Evolutionary conservation across 805 yeast species (phyloP), one percentile per base, ranked within the genome.

Genomic region (Nakazawaea holstii): DNA sequence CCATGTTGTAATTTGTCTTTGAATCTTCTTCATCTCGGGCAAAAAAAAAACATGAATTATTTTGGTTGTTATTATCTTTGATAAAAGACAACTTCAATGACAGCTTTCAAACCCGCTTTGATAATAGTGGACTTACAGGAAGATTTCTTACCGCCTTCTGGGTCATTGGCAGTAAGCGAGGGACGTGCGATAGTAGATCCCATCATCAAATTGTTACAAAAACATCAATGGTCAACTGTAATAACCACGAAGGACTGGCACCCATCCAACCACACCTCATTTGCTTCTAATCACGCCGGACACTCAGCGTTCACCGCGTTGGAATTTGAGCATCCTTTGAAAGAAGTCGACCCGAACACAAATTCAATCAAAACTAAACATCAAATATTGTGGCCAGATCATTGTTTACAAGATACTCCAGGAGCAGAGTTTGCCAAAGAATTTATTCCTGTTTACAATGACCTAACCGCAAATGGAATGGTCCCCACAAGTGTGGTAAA

Each of bases 201-300:
- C 0, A 77, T 89, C 32, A 61, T 73, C 29, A 57, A 70, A 1
- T 63, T 88, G 37, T 59, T 66, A 13, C 46, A 60, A 0, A 52
- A 61, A 35, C 72, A 66, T 46, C 59, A 71, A 4, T 90, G 94
- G 92, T 69, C 72, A 39, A 65, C 80, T 6, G 69, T 88, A 1
- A 76, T 86, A 0, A 82, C 87, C 35, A 84, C 95, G 2, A 80
- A 83, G 59, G 98, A 91, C 60, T 88, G 95, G 94, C 98, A 91
- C 61, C 95, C 97, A 0, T 35, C 52, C 10, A 71, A 77, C 55
- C 98, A 91, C 60, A 72, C 76, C 0, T 89, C 96, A 7, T 91
- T 91, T 71, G 96, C 97, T 0, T 73, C 83, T 0, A 76, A 73
- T 41, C 90, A 89, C 57, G 26, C 8, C 27, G 60, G 53, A 32